Conservation (phyloP, 306 rosid genomes). For the Lathyrus tuberosus region DNA sequence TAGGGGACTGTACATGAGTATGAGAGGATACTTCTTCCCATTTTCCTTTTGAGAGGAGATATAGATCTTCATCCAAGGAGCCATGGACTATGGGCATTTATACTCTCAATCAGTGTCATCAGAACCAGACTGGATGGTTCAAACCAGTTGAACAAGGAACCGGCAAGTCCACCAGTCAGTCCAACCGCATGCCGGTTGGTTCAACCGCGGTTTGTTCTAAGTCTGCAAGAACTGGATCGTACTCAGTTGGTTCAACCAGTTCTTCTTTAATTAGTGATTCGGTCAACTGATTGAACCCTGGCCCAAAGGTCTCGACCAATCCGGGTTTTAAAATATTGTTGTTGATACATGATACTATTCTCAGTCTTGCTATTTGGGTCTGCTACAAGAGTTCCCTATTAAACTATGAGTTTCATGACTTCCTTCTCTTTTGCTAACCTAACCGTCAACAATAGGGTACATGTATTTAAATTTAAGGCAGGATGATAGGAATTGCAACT, state of each 20-base stretch:
- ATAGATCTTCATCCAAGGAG: neutral
- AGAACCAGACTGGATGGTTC: neutral
- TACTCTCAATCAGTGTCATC: neutral
- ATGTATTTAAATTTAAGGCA: no score
- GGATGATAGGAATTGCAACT: no score
- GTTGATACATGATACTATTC: neutral
- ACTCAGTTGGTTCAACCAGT: neutral
- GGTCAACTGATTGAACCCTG: neutral
- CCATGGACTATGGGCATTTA: neutral
- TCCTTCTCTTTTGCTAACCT: neutral
- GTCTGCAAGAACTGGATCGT: no score
- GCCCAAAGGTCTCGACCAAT: no score
- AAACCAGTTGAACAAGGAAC: neutral
- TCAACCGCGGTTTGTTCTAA: neutral
- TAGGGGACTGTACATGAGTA: neutral
- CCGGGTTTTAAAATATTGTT: neutral
- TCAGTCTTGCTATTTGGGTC: neutral
- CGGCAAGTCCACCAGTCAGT: neutral
- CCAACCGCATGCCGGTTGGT: no score
- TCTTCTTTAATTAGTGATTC: no score
- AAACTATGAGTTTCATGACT: neutral
- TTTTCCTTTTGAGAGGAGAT: neutral
- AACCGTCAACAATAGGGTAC: neutral
- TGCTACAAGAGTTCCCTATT: conserved; percentile 1
- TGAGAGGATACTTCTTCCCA: neutral